Base-by-base conservation (phyloP, 176 grass and related monocot species). In the Phragmites australis region DNA sequence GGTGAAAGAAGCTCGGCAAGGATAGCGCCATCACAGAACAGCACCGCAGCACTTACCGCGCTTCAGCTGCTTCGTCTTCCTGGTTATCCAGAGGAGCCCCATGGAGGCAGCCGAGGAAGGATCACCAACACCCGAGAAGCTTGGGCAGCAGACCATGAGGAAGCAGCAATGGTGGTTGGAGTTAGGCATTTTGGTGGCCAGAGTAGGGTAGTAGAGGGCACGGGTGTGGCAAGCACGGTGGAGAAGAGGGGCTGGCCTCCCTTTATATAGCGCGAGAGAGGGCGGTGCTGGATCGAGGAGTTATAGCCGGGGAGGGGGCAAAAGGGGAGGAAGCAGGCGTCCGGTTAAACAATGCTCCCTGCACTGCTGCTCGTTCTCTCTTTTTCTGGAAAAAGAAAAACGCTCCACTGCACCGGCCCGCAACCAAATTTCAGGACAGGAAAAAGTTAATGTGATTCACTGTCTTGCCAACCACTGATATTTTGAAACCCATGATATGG, bases 311-410 rank as follows among this genome's bases (percentile, higher is more conserved):
- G 83, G 46, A 65, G 68, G 76, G 84, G 57, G 76, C 76, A 76
- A 86, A 74, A 86, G 80, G 16, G 84, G 76, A 74, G 49, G 76
- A 86, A 80, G 68, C 83, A 73, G 76, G 66, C 58, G 56, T 32
- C 25, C 66, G 40, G 21, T 79, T 79, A 25, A 85, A 70, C 49
- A 71, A 85, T 64, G 55, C 58, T 21, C 59, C 21, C 75, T 65
- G 43, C 27, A 14, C 43, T 48, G 1, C 42, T 37, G 49, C 6
- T 12, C 13, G 6, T 17, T 48, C 19, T 78, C 6, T 78, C 14
- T 15, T 78, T n/a, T 18, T 31, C 12, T 61, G 13, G 23, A 31
- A n/a, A 21, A 30, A 42, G 8, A 25, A 18, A 13, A 11, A 46
- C 17, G 22, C 22, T 27, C 6, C 13, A 15, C 16, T 26, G 12